Evolutionary conservation across 345 rosid genomes (phyloP).

Genomic region (Turritis glabra): DNA sequence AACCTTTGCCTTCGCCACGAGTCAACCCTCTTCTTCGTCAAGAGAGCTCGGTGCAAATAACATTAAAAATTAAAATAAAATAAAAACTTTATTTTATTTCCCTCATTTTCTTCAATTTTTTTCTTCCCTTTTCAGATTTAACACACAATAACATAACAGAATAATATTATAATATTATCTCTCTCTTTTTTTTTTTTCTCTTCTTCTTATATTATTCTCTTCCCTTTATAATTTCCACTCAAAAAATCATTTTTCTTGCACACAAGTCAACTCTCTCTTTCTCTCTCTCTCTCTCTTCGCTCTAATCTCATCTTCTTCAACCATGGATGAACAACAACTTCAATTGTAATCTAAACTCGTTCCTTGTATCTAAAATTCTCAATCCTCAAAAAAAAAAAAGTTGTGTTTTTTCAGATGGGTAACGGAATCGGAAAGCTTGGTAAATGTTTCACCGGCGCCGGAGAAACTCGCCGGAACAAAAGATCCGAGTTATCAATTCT

Average conservation of each 20-base stretch:
- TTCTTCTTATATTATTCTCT: conserved; percentile 26
- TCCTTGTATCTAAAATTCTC: not conserved
- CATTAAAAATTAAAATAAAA: not conserved
- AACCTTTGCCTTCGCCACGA: conserved; percentile 19
- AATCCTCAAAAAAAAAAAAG: not conserved
- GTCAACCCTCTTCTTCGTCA: conserved; percentile 37
- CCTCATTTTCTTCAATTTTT: not conserved
- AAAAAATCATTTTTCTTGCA: conserved; percentile 26
- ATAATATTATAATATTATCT: conserved; percentile 31
- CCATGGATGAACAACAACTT: conserved; percentile 40
- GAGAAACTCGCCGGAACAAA: conserved; percentile 45
- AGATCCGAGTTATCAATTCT: conserved; percentile 40
- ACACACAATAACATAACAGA: not conserved
- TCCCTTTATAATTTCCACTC: conserved; percentile 33
- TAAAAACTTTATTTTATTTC: not conserved
- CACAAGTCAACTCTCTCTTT: conserved; percentile 72
- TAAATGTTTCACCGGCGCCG: conserved; percentile 66
- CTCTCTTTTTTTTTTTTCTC: not conserved
- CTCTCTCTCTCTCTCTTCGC: conserved; percentile 42
- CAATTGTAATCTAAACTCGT: conserved; percentile 18
- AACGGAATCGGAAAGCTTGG: conserved; percentile 74
- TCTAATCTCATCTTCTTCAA: conserved; percentile 33
- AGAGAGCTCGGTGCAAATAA: conserved; percentile 2
- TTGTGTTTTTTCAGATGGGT: conserved; percentile 52
- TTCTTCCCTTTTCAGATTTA: conserved; percentile 8